phyloP scores from a whole-genome alignment of 2,329 filamentous ascomycete species.

The Emmonsiellopsis sp. region DNA sequence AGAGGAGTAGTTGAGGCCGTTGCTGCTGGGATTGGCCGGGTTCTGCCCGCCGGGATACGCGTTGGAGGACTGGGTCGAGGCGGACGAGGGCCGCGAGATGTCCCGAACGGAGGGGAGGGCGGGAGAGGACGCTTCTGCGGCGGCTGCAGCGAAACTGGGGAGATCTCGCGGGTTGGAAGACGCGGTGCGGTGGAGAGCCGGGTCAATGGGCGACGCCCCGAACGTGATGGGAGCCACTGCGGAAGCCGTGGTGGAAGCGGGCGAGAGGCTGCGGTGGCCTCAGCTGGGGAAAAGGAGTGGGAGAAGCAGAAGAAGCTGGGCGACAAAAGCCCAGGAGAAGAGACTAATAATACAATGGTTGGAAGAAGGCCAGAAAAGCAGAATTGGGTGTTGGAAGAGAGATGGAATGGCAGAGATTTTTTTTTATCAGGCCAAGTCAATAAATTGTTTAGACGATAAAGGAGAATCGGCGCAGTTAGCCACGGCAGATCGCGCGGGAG shows the following conservation, averaged over 20 bases:
- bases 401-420: too few relatives aligned
- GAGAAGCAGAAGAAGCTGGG: not conserved
- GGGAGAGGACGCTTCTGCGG: slow-evolving; percentile 41
- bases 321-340: too few relatives aligned
- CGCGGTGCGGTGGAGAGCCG: slow-evolving; percentile 35
- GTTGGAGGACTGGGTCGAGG: slow-evolving; percentile 39
- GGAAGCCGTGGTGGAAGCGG: slow-evolving; percentile 44
- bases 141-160: slow-evolving; percentile 32
- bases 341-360: not conserved
- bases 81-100: slow-evolving; percentile 46
- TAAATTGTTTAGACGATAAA: too few relatives aligned
- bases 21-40: slow-evolving; percentile 16
- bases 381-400: not conserved
- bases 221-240: slow-evolving; percentile 52
- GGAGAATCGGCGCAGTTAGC: too few relatives aligned
- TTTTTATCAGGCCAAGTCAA: too few relatives aligned
- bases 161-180: slow-evolving; percentile 34
- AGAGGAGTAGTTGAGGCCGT: slow-evolving; percentile 18
- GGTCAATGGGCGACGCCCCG: slow-evolving; percentile 50
- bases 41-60: slow-evolving; percentile 23
- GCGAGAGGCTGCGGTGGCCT: slow-evolving; percentile 18
- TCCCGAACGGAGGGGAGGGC: slow-evolving; percentile 38
- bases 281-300: not conserved
- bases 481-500: too few relatives aligned
- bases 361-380: not conserved